Evolutionary conservation across 371 early-diverging fungal genomes (phyloP), one percentile per base, ranked within the genome.

Genomic region (Dipsacomyces acuminosporus): DNA sequence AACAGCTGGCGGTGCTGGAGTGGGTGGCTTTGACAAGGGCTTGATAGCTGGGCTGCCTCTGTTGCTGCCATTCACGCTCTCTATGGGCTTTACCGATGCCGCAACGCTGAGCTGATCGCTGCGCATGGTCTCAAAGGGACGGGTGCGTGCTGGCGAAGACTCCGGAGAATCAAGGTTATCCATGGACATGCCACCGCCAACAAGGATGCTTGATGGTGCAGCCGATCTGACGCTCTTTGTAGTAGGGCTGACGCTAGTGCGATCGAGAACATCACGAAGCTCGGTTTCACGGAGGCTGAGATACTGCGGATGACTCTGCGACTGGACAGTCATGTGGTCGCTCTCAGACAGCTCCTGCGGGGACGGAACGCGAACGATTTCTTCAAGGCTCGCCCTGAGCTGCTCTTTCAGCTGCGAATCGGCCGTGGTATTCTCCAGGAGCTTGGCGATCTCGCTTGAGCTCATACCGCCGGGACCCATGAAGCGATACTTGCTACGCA

Each of bases 401-500:
- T 69, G 64, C 59, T 69, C 64, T 48, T 55, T 69, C 23, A 69
- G 42, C 38, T 63, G 44, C 22, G 59, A 43, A 41, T 62, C 63
- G 0, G 69, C 48, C 0, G 59, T 69, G 1, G 51, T 59, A 23
- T 63, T 55, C 26, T 57, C 64, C 0, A 69, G 44, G 14, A 63
- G 52, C 52, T 54, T 49, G 23, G 64, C 25, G 18, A 69, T 63
- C 41, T 69, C 69, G 51, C 55, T 48, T 3, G 63, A 23, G 24
- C 54, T 63, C 64, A 69, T 69, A 4, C 63, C 69, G 20, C 69
- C 59, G n/a, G 58, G 22, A 20, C 69, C 69, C 35, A 69, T 69
- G 36, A 69, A 69, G n/a, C 69, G 64, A 26, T 69, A 59, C 1
- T 59, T 64, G 13, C 63, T 64, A 6, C 69, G 69, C 45, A 69